Evolutionary conservation across 495 filamentous ascomycete genomes (phyloP).

Genomic region (Penicillium lagena): DNA sequence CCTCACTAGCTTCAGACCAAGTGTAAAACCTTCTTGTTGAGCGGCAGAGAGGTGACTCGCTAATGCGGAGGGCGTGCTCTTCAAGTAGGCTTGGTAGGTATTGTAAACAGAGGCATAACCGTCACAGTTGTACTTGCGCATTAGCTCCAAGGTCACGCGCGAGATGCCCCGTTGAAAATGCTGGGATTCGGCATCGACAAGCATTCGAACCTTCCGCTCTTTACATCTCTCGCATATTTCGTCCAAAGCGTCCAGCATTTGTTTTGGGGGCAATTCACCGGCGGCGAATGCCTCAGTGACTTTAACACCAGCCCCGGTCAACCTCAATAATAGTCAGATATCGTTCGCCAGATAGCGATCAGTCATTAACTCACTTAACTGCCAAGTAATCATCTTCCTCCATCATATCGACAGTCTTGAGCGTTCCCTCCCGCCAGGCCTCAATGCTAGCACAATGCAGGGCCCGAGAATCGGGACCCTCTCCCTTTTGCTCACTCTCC

Average conservation of each 20-base stretch:
- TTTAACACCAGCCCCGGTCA: conserved; percentile 23
- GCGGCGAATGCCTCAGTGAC: conserved; percentile 26
- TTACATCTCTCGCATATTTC: conserved; percentile 30
- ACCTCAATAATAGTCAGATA: conserved; percentile 10
- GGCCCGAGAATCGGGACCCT: background rate
- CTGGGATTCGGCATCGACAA: conserved; percentile 83
- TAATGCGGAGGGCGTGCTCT: conserved; percentile 54
- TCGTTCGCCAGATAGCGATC: background rate
- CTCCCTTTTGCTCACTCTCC: conserved; percentile 9
- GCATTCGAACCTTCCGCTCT: conserved; percentile 56
- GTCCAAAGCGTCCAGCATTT: conserved; percentile 33
- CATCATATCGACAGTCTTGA: conserved; percentile 65
- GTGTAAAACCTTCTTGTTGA: conserved; percentile 55
- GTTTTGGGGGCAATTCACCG: conserved; percentile 21
- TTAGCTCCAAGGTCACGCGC: conserved; percentile 65
- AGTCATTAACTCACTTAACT: conserved; percentile 51
- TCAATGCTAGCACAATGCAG: conserved; percentile 48
- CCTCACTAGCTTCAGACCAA: conserved; percentile 83
- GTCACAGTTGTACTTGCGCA: conserved; percentile 66
- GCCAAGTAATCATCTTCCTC: conserved; percentile 70
- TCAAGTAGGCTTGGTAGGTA: conserved; percentile 81
- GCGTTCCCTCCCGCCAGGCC: conserved; percentile 62
- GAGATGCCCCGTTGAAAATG: conserved; percentile 71
- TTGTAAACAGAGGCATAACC: conserved; percentile 55
- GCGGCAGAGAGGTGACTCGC: conserved; percentile 57